Percentiles rank a stretch among this genome's conserved stretches.
Evolutionary conservation across 1,139 yeast genomes (phyloP).

Genomic region (Sugiyamaella neomexicana): DNA sequence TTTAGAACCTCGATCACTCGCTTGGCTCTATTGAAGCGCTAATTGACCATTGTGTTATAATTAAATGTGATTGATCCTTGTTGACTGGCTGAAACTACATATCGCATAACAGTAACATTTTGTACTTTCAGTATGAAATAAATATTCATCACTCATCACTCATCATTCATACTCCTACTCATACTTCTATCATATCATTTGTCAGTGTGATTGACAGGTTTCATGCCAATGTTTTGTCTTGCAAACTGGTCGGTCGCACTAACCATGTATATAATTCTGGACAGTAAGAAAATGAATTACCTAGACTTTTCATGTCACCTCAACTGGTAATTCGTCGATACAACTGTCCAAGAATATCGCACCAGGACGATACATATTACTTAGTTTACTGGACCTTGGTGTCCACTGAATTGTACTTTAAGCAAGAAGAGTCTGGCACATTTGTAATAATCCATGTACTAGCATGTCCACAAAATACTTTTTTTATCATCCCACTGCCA

Average conservation of each 20-base stretch:
- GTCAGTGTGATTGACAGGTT: neutral
- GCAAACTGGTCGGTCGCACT: neutral
- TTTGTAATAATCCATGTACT: constrained; percentile 25
- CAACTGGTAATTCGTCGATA: constrained; percentile 43
- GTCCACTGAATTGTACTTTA: constrained; percentile 49
- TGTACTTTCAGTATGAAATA: too few species aligned
- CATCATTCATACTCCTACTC: too few species aligned
- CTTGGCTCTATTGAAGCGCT: too few species aligned
- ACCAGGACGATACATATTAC: constrained; percentile 68
- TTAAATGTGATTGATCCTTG: too few species aligned
- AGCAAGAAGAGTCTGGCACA: constrained; percentile 80
- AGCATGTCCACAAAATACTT: constrained; percentile 27
- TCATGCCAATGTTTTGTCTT: neutral
- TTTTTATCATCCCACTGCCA: constrained; percentile 3
- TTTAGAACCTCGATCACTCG: too few species aligned
- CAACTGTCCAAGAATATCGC: constrained; percentile 59
- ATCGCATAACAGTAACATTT: too few species aligned
- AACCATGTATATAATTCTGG: neutral
- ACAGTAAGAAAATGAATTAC: constrained; percentile 10
- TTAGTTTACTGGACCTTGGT: constrained; percentile 64
- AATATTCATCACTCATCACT: neutral
- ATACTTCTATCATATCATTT: too few species aligned
- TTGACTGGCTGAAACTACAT: too few species aligned
- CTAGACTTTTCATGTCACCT: neutral
- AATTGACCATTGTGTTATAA: too few species aligned